phyloP scores from a whole-genome alignment of 164 flowering plant genomes.

The Vitis vinifera region ASM3070453v1 NC_081815.1:509001-509500 shows the following conservation, averaged over 20 bases:
- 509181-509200: conserved; percentile 99
- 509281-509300: conserved; percentile 1
- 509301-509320: not conserved
- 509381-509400: no score
- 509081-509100: conserved; percentile 95
- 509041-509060: conserved; percentile 90
- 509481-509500: not conserved
- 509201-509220: conserved; percentile 73
- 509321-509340: not conserved
- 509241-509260: conserved; percentile 1
- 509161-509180: conserved; percentile 85
- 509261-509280: conserved; percentile 1
- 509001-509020: conserved; percentile 82
- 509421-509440: no score
- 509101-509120: conserved; percentile 95
- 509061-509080: conserved; percentile 81
- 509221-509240: conserved; percentile 35
- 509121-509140: conserved; percentile 89
- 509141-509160: conserved; percentile 71
- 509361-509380: no score
- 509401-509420: no score
- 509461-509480: no score
- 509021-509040: conserved; percentile 92
- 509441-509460: no score
- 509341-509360: not conserved